Base-by-base conservation (phyloP, 768 basidiomycete species). In the Lactifluus piperatus region DNA sequence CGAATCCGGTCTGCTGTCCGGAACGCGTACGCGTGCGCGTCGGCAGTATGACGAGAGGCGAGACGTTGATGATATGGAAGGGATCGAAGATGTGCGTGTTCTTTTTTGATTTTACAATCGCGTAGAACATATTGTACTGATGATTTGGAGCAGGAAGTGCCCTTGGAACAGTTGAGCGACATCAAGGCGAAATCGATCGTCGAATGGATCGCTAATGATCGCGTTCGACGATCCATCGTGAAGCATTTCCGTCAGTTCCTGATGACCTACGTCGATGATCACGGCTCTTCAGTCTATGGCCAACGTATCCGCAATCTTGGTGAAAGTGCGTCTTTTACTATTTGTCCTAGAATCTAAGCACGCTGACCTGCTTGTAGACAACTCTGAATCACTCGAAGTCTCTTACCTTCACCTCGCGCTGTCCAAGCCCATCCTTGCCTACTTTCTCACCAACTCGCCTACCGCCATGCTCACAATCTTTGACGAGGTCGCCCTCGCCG, bases 141-240 rank as follows among this genome's bases (percentile, higher is more conserved):
- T 24, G 50, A 16, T 34, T 48, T 48, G 14, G 36, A 58, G 14
- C 68, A 97, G 91, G 94, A 97, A 72, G 79, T 99, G 54, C 94
- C 97, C 0, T 71, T 97, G 44, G 95, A 98, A 69, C 92, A 99
- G 75, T 78, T 99, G 10, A 91, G 91, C 60, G 97, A 99, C 69
- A 94, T 99, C 76, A 97, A 98, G 70, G 92, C 94, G 39, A 92
- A 94, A 68, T 94, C 91, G 13, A 93, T 99, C 57, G 88, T 89
- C 24, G 97, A 98, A 72, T 99, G 97, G 97, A 94, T 98, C 66
- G 87, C 91, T 18, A 86, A 87, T 57, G 92, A 94, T 58, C 84
- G 90, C 43, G 95, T 98, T 64, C 83, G 88, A 65, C 81, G 90
- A 55, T 87, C 94, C 0, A 93, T 99, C 63, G 81, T 89, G 65